Conservation (phyloP, 176 grass and related monocot species). For the Aegilops speltoides region DNA sequence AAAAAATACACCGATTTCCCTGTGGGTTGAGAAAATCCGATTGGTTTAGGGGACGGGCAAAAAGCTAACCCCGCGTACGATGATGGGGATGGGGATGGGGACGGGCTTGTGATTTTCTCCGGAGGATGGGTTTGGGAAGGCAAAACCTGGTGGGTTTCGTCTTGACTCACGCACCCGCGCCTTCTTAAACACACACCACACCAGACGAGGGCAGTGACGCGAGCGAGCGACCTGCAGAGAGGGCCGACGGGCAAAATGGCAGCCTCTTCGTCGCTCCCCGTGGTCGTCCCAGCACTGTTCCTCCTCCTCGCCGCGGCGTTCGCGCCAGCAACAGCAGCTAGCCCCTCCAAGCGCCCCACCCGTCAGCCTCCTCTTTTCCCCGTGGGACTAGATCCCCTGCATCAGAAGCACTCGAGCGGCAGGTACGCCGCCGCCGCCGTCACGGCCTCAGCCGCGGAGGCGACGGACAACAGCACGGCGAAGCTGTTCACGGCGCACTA, state of each 20-base stretch:
- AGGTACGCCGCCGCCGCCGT: not conserved
- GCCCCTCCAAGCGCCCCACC: not conserved
- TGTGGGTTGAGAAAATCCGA: no score
- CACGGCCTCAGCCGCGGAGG: not conserved
- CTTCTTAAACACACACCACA: not conserved
- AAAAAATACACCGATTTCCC: no score
- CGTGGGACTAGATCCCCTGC: not conserved
- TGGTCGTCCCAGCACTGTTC: not conserved
- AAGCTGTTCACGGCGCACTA: constrained; percentile 69
- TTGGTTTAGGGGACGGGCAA: no score
- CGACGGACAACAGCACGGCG: no score
- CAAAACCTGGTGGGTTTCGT: no score
- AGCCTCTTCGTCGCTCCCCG: not conserved
- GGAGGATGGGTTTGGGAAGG: no score
- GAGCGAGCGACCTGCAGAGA: not conserved
- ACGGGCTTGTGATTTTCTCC: no score
- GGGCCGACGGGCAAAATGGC: not conserved
- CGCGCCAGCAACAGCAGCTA: not conserved
- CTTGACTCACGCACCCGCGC: not conserved
- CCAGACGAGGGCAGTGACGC: not conserved
- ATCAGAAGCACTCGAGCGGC: not conserved
- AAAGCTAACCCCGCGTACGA: no score
- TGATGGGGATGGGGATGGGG: no score
- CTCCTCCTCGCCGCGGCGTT: not conserved
- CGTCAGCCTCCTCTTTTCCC: not conserved